phyloP scores from a whole-genome alignment of 192 early-diverging fungal genomes.

The Thamnidium elegans region DNA sequence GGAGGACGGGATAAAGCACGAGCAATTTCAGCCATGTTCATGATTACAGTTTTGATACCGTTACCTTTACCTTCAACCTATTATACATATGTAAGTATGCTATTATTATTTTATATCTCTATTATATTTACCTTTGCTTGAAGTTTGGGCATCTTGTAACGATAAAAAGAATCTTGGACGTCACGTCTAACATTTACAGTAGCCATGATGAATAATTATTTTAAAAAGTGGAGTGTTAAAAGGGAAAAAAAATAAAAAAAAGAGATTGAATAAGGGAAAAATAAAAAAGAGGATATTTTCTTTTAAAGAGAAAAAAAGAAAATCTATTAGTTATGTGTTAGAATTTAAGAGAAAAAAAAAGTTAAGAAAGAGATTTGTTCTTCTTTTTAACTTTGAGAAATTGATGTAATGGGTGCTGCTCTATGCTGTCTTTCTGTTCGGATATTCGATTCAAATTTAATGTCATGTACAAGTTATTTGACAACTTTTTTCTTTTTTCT shows the following conservation, averaged over 20 bases:
- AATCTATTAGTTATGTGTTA: slow-evolving; percentile 11
- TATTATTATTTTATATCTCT: background rate
- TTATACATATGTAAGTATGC: background rate
- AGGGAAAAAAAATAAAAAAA: background rate
- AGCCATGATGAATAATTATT: slow-evolving; percentile 53
- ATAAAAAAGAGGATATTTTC: slow-evolving; percentile 1
- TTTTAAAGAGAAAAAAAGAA: background rate
- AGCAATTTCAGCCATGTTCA: slow-evolving; percentile 95
- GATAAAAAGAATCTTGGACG: slow-evolving; percentile 91
- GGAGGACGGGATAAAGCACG: slow-evolving; percentile 86
- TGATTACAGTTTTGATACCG: slow-evolving; percentile 98
- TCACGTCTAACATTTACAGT: slow-evolving; percentile 87
- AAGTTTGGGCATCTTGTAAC: slow-evolving; percentile 98
- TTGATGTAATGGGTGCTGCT: slow-evolving; percentile 20
- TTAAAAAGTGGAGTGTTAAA: background rate
- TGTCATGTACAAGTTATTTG: slow-evolving; percentile 30
- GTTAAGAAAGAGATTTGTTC: slow-evolving; percentile 12
- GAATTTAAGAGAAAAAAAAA: slow-evolving; percentile 6
- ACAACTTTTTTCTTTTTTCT: slow-evolving; percentile 14
- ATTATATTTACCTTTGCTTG: slow-evolving; percentile 55
- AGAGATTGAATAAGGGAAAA: slow-evolving; percentile 11
- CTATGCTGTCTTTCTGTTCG: slow-evolving; percentile 29
- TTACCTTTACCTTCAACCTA: slow-evolving; percentile 97
- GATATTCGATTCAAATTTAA: slow-evolving; percentile 23
- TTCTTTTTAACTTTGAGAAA: slow-evolving; percentile 31